Percentiles rank a stretch among this genome's conserved stretches.
phyloP scores from a whole-genome alignment of 2,329 filamentous ascomycete species.

The Cephalotrichum gorgonifer region DNA sequence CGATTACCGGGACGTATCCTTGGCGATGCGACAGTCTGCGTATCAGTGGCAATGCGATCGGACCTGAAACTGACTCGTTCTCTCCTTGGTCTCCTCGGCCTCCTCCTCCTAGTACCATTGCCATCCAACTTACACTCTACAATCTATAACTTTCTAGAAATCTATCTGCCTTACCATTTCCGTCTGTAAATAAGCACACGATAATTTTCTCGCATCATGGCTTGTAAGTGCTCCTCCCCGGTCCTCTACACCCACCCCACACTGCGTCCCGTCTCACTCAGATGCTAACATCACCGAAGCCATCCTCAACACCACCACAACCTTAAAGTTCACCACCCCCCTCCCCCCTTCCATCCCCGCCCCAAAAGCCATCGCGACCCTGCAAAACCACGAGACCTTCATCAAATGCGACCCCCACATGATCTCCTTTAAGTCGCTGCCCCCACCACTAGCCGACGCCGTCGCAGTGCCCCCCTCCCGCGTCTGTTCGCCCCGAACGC shows the following conservation, averaged over 20 bases:
- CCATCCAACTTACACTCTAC: too few species aligned
- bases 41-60: conserved; percentile 1
- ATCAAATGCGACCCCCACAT: conserved; percentile 42
- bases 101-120: too few species aligned
- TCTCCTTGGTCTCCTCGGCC: too few species aligned
- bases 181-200: too few species aligned
- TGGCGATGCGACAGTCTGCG: conserved; percentile 2
- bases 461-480: conserved; percentile 11
- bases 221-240: not conserved
- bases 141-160: too few species aligned
- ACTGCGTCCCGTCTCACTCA: not conserved
- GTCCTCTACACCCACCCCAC: not conserved
- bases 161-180: not conserved
- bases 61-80: not conserved
- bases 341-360: conserved; percentile 26
- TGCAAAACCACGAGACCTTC: conserved; percentile 42
- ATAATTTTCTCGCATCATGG: too few species aligned
- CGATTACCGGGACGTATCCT: not conserved
- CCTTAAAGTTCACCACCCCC: conserved; percentile 29
- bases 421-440: conserved; percentile 27
- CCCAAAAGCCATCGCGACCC: conserved; percentile 28
- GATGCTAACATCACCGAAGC: conserved; percentile 9
- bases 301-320: conserved; percentile 33
- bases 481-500: conserved; percentile 3
- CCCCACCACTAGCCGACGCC: conserved; percentile 10